These are phyloP conservation scores for Boletus fagicola DNA, from an alignment of 768 basidiomycete species.

Conservation along the genomic window DNA sequence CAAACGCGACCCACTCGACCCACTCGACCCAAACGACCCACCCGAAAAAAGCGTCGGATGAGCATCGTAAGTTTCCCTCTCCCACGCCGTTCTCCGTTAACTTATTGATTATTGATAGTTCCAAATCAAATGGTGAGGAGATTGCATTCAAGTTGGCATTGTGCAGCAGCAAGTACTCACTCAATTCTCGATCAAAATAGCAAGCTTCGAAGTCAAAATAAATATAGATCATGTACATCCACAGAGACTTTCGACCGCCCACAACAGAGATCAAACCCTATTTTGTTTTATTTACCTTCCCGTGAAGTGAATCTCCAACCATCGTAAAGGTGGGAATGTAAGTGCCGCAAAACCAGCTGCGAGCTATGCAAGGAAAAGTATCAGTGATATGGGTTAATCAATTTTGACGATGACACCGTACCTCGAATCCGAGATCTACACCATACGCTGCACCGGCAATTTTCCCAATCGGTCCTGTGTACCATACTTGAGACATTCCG, in stretches of 20 bases:
- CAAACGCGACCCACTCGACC: too few species aligned
- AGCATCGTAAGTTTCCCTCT: too few species aligned
- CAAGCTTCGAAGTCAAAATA: neutral
- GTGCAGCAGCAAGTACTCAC: too few species aligned
- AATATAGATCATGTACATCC: neutral
- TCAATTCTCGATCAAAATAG: neutral
- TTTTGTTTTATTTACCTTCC: conserved; percentile 32
- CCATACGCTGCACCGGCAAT: conserved; percentile 42
- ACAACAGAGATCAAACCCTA: neutral
- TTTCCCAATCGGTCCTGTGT: conserved; percentile 47
- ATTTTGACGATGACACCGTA: conserved; percentile 15
- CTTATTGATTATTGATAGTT: too few species aligned
- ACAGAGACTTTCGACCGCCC: neutral
- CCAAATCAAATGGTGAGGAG: too few species aligned
- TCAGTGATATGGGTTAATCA: too few species aligned
- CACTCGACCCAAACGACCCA: too few species aligned
- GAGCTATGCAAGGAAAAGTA: conserved; percentile 26
- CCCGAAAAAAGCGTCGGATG: too few species aligned
- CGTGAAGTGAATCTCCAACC: conserved; percentile 45
- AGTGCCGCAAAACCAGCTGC: conserved; percentile 46
- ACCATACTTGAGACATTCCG: conserved; percentile 54
- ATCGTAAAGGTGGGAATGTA: conserved; percentile 45
- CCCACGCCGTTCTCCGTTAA: too few species aligned
- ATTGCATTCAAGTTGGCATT: too few species aligned
- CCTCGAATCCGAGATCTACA: conserved; percentile 56